Conservation (phyloP, 1,284 basidiomycete genomes). For the Coriolopsis trogii region DNA sequence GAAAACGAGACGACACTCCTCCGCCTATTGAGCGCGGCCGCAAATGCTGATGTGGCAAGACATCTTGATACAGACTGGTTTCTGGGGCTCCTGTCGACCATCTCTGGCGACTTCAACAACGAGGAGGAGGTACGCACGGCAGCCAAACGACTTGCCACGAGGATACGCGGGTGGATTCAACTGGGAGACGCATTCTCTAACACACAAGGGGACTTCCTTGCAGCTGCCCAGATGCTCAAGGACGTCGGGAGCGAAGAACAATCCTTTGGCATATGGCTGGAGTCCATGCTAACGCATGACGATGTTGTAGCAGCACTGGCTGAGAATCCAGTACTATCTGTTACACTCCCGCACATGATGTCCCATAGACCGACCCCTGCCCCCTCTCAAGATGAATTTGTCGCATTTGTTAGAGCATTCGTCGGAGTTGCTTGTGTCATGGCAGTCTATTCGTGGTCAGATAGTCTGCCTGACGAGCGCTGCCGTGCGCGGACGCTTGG, state of each 20-base stretch:
- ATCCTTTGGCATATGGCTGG: slow-evolving; percentile 70
- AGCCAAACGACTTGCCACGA: slow-evolving; percentile 46
- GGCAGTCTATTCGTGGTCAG: slow-evolving; percentile 80
- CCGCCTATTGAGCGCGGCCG: slow-evolving; percentile 59
- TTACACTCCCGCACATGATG: slow-evolving; percentile 37
- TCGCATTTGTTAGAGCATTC: slow-evolving; percentile 63
- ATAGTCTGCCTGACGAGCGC: slow-evolving; percentile 65
- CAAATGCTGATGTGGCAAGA: slow-evolving; percentile 65
- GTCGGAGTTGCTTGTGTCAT: slow-evolving; percentile 69
- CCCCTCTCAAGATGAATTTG: slow-evolving; percentile 59
- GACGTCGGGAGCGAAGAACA: slow-evolving; percentile 65
- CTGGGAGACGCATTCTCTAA: slow-evolving; percentile 64
- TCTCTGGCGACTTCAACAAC: slow-evolving; percentile 43
- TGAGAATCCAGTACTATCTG: slow-evolving; percentile 43
- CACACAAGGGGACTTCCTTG: slow-evolving; percentile 50
- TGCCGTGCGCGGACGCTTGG: slow-evolving; percentile 66
- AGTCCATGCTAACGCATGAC: slow-evolving; percentile 60
- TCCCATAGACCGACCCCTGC: slow-evolving; percentile 32
- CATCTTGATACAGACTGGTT: slow-evolving; percentile 44
- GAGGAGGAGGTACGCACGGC: slow-evolving; percentile 45
- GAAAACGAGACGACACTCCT: slow-evolving; percentile 55
- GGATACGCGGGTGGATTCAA: slow-evolving; percentile 60
- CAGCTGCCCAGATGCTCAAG: slow-evolving; percentile 51
- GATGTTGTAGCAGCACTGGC: slow-evolving; percentile 50
- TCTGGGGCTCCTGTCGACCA: slow-evolving; percentile 41